Conservation (phyloP, 257 asterid genomes). For the Fraxinus cuspidata region DNA sequence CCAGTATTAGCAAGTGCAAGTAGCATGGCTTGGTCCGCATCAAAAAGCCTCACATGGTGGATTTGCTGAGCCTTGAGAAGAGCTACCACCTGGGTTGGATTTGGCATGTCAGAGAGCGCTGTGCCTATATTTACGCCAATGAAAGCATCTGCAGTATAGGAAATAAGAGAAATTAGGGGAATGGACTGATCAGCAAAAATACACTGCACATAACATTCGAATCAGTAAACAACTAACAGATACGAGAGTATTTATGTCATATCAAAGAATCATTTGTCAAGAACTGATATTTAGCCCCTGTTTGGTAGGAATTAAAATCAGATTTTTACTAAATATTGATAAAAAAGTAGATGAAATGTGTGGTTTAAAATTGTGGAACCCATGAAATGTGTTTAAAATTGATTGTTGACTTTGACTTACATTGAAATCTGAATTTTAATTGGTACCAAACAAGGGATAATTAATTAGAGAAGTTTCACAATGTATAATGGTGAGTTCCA, state of each 20-base stretch:
- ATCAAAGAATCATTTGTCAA: no score
- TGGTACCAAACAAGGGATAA: no score
- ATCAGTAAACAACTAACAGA: neutral
- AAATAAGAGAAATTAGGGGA: slow-evolving; percentile 5
- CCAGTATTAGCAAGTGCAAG: slow-evolving; percentile 77
- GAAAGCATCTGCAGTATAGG: slow-evolving; percentile 54
- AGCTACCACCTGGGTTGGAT: slow-evolving; percentile 77
- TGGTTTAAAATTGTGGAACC: no score
- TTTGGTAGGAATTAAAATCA: no score
- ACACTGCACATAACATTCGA: neutral
- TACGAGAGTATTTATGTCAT: neutral
- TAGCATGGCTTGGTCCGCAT: slow-evolving; percentile 70
- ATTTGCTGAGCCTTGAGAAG: slow-evolving; percentile 87
- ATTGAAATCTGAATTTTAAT: no score
- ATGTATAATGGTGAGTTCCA: no score
- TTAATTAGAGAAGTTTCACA: no score
- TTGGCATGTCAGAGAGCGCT: slow-evolving; percentile 79
- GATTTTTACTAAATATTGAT: no score
- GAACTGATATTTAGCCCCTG: no score
- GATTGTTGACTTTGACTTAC: no score
- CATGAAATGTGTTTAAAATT: no score
- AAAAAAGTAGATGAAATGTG: no score
- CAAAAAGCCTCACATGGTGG: slow-evolving; percentile 67
- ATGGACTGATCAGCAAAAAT: neutral
- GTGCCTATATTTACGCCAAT: slow-evolving; percentile 86